Percentiles rank a stretch among this genome's conserved stretches.
These are phyloP conservation scores for Grigorovia humatica DNA, from an alignment of 805 yeast species.

Conservation along the genomic window DNA sequence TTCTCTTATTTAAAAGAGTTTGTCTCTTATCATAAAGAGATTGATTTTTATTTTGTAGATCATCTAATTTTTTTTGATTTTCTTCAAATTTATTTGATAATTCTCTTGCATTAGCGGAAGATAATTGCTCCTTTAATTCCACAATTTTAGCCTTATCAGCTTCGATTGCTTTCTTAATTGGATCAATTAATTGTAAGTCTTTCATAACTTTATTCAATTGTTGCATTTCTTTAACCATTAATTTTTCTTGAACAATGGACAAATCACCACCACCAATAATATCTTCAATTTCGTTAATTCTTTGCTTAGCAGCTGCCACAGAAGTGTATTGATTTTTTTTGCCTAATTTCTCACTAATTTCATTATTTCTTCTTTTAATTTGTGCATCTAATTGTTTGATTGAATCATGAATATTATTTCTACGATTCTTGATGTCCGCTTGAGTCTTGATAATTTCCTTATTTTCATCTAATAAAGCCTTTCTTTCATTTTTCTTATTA, in stretches of 20 bases:
- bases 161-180: slow-evolving; percentile 70
- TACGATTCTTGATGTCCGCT: slow-evolving; percentile 37
- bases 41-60: slow-evolving; percentile 49
- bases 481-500: slow-evolving; percentile 40
- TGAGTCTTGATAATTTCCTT: slow-evolving; percentile 37
- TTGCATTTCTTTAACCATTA: slow-evolving; percentile 74
- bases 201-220: slow-evolving; percentile 70
- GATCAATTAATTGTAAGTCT: slow-evolving; percentile 64
- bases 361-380: slow-evolving; percentile 65
- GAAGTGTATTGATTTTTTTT: slow-evolving; percentile 51
- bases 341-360: slow-evolving; percentile 45
- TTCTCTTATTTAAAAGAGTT: slow-evolving; percentile 52
- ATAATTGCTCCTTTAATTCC: slow-evolving; percentile 59
- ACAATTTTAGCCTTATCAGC: slow-evolving; percentile 65
- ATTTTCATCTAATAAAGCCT: slow-evolving; percentile 42
- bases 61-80: slow-evolving; percentile 60
- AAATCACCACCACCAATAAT: slow-evolving; percentile 68
- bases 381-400: slow-evolving; percentile 59
- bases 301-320: slow-evolving; percentile 58
- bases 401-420: slow-evolving; percentile 45
- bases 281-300: slow-evolving; percentile 56
- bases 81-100: slow-evolving; percentile 58
- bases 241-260: slow-evolving; percentile 85
- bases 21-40: slow-evolving; percentile 56
- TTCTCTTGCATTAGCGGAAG: slow-evolving; percentile 48